A percentile compares a stretch with the other conserved stretches of the same genome.
Evolutionary conservation across 768 basidiomycete genomes (phyloP).

Genomic region (Agaricus subrufescens): DNA sequence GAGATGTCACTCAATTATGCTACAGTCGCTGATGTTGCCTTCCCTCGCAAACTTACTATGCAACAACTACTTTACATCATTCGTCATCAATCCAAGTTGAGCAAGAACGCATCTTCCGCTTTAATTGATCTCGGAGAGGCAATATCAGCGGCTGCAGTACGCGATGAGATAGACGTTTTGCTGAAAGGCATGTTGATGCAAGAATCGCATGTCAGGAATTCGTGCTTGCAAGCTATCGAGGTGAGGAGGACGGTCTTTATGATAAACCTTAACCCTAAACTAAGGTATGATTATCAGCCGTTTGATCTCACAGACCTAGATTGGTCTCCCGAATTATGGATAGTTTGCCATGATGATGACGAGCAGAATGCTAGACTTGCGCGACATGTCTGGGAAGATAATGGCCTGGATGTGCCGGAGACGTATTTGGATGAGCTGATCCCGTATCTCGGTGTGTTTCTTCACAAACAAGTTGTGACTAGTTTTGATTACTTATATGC

Average conservation of each 20-base stretch:
- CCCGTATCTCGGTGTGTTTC: conserved; percentile 58
- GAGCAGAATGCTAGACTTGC: conserved; percentile 88
- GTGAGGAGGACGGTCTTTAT: conserved; percentile 29
- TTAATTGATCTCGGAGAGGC: conserved; percentile 81
- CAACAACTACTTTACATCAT: conserved; percentile 69
- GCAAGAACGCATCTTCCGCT: conserved; percentile 78
- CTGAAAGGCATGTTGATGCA: conserved; percentile 75
- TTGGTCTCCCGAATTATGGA: conserved; percentile 86
- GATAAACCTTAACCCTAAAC: neutral
- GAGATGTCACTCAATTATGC: neutral
- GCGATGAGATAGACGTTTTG: conserved; percentile 60
- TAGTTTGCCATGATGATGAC: conserved; percentile 80
- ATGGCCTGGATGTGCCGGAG: conserved; percentile 85
- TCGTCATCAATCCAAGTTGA: conserved; percentile 70
- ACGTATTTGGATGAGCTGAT: conserved; percentile 53
- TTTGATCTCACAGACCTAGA: conserved; percentile 93
- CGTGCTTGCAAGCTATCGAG: conserved; percentile 88
- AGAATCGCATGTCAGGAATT: conserved; percentile 83
- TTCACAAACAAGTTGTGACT: neutral
- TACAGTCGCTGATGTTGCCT: conserved; percentile 63
- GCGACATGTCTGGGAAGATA: conserved; percentile 87
- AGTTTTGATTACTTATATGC: neutral
- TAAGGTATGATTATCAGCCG: conserved; percentile 43
- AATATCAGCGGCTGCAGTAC: conserved; percentile 58
- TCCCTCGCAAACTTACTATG: conserved; percentile 71